phyloP scores from a whole-genome alignment of 495 filamentous ascomycete genomes.

The Xylaria longipes region DNA sequence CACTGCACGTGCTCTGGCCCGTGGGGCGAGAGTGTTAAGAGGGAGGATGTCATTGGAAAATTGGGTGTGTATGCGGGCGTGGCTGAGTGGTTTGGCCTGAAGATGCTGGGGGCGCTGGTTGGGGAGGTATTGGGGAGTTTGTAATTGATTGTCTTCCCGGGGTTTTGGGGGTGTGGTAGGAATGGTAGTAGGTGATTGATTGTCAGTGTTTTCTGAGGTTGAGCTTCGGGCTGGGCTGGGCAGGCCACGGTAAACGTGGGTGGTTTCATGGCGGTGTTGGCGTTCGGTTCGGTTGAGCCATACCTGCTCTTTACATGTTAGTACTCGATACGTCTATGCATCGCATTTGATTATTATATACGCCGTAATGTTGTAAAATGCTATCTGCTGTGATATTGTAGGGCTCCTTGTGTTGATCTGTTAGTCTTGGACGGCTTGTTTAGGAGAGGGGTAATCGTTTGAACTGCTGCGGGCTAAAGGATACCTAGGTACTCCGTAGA shows the following conservation, averaged over 20 bases:
- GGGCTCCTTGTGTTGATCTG: neutral
- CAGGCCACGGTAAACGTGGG: neutral
- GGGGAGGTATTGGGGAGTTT: conserved; percentile 59
- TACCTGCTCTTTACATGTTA: neutral
- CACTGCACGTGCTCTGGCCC: conserved; percentile 90
- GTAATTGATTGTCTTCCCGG: conserved; percentile 21
- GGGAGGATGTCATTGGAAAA: conserved; percentile 68
- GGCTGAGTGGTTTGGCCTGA: conserved; percentile 77
- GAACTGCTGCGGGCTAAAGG: too few relatives aligned
- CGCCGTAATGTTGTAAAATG: neutral
- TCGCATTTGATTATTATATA: neutral
- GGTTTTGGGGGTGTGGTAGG: neutral
- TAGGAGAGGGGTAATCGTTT: neutral
- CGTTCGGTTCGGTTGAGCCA: neutral
- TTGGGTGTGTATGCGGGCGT: conserved; percentile 75
- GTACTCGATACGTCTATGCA: neutral
- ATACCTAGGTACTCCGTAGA: too few relatives aligned
- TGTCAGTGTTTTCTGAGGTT: neutral
- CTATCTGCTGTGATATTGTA: neutral
- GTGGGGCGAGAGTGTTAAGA: conserved; percentile 76
- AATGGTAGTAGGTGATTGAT: neutral
- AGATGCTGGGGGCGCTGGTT: conserved; percentile 79
- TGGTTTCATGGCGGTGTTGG: neutral
- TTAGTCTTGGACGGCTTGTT: neutral
- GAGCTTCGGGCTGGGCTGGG: neutral